phyloP scores from a whole-genome alignment of 164 flowering plant species.

The Aristolochia californica region DNA sequence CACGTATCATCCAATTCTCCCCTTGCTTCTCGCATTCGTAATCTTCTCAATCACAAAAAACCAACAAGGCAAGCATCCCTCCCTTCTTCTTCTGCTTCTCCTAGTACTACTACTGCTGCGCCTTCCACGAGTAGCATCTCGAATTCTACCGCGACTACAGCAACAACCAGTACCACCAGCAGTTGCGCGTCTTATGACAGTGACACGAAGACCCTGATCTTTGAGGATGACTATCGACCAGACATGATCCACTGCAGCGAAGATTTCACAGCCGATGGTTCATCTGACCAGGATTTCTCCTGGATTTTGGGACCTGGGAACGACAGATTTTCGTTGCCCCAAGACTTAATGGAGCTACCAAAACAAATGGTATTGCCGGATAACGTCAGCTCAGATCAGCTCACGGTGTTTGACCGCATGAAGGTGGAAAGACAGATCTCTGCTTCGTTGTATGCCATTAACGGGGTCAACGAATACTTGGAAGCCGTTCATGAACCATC shows the following conservation, averaged over 20 bases:
- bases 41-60: constrained; percentile 48
- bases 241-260: constrained; percentile 38
- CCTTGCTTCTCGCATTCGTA: constrained; percentile 55
- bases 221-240: constrained; percentile 56
- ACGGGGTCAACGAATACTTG: constrained; percentile 62
- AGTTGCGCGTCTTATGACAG: constrained; percentile 2
- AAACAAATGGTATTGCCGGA: constrained; percentile 15
- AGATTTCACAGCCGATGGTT: constrained; percentile 17
- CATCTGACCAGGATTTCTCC: constrained; percentile 23
- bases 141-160: constrained; percentile 5
- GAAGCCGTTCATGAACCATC: constrained; percentile 41
- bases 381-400: constrained; percentile 17
- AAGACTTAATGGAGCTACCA: constrained; percentile 28
- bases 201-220: constrained; percentile 14
- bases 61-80: constrained; percentile 4
- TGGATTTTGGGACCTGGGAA: constrained; percentile 23
- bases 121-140: constrained; percentile 3
- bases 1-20: constrained; percentile 59
- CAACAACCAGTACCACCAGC: neutral
- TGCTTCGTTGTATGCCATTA: constrained; percentile 55
- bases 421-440: constrained; percentile 70
- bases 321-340: constrained; percentile 21
- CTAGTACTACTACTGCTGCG: neutral
- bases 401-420: constrained; percentile 53
- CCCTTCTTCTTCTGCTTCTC: neutral